Percentiles rank a stretch among this genome's conserved stretches.
These are phyloP conservation scores for Leptographium galeiforme DNA, from an alignment of 2,329 filamentous ascomycete species.

Conservation along the genomic window DNA sequence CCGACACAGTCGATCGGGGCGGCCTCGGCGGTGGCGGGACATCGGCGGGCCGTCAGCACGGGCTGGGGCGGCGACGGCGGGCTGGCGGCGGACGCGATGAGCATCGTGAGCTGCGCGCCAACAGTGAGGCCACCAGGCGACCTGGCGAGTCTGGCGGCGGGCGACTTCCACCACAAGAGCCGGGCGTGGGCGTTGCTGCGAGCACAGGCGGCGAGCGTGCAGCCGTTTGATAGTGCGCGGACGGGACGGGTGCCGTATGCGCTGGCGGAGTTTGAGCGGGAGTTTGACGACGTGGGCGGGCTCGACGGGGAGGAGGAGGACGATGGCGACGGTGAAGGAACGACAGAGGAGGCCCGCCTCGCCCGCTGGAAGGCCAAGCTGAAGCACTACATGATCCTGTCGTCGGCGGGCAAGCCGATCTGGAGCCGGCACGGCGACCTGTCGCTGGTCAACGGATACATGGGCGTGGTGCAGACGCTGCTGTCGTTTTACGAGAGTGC, in stretches of 20 bases:
- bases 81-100: constrained; percentile 39
- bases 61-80: constrained; percentile 19
- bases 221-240: constrained; percentile 45
- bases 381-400: constrained; percentile 95
- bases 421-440: constrained; percentile 92
- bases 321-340: constrained; percentile 21
- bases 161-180: constrained; percentile 52
- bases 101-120: constrained; percentile 52
- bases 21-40: not conserved
- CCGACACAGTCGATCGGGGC: not conserved
- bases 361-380: constrained; percentile 77
- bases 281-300: constrained; percentile 58
- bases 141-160: constrained; percentile 67
- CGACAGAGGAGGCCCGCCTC: constrained; percentile 46
- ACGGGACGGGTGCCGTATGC: constrained; percentile 30
- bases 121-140: constrained; percentile 53
- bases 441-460: constrained; percentile 79
- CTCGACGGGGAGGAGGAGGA: constrained; percentile 20
- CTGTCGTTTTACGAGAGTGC: constrained; percentile 89
- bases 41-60: constrained; percentile 7
- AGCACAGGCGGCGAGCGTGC: constrained; percentile 44
- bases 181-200: constrained; percentile 56
- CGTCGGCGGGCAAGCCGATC: constrained; percentile 91
- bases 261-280: constrained; percentile 55
- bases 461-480: constrained; percentile 91